Evolutionary conservation across 768 basidiomycete genomes (phyloP), one percentile per base, ranked within the genome.

Genomic region (Russula sp.): DNA sequence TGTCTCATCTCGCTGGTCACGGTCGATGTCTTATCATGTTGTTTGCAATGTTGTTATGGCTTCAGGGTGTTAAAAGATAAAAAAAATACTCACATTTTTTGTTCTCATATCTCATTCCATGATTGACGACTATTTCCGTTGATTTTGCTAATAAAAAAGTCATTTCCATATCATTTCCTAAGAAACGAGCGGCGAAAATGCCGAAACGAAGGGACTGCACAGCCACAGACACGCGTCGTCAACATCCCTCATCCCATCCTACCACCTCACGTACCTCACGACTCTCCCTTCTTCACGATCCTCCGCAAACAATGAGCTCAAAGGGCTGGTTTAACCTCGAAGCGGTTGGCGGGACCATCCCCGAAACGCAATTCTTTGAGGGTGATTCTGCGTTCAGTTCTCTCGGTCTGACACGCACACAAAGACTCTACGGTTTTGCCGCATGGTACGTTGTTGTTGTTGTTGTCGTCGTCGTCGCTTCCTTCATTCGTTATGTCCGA

Each of bases 311-410:
- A 79, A 77, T 83, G 55, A 80, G 79, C 69, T 71, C 73, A 30
- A 89, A 87, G 78, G 90, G 91, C 70, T 94, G 91, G 91, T 83
- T 92, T 73, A 93, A 94, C 72, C 84, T 94, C 71, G 90, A 92
- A 70, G 71, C 87, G 5, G 88, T 83, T 18, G 79, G 78, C 11
- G 79, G 77, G 59, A 74, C 80, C 55, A 81, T 91, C 42, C 87
- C 91, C 7, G 90, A 93, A 71, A 87, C 83, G 44, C 86, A 88
- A 67, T 88, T 89, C 76, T 93, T 93, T 66, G 91, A 95, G 76
- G 89, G 92, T 30, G 90, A 94, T 71, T 89, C 92, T 14, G 92
- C 94, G 8, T 96, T 92, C 81, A 82, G 81, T 63, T 86, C 85
- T 64, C 79, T 97, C 13, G 86, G 86, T 2, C 78, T 96, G 59